Evolutionary conservation across 2,329 filamentous ascomycete genomes (phyloP).

Genomic region (Chlorencoelia australis): DNA sequence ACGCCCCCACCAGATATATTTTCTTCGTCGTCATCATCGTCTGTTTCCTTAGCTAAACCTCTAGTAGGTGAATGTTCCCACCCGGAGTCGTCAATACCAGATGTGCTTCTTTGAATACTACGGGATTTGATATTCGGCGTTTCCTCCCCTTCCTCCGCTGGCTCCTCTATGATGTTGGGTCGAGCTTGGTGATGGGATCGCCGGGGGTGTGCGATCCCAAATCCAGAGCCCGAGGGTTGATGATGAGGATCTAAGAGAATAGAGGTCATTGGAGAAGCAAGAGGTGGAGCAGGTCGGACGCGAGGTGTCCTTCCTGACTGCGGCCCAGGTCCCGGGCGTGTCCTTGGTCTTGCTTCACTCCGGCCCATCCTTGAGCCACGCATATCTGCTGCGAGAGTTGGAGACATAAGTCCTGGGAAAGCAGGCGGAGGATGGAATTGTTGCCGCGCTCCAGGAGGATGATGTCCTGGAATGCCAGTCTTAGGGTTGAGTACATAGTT

Average conservation of each 20-base stretch:
- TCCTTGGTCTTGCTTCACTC: constrained; percentile 34
- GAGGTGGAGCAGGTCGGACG: constrained; percentile 30
- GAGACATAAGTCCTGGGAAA: constrained; percentile 62
- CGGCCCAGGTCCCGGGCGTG: constrained; percentile 20
- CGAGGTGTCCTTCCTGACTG: constrained; percentile 33
- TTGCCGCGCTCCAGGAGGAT: constrained; percentile 44
- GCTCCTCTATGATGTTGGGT: constrained; percentile 45
- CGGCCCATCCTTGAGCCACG: constrained; percentile 39
- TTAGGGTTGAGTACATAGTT: constrained; percentile 75
- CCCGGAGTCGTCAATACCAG: constrained; percentile 35
- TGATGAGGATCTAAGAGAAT: constrained; percentile 68
- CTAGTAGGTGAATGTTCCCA: constrained; percentile 31
- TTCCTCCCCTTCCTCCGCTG: constrained; percentile 36
- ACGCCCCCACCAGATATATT: constrained; percentile 44
- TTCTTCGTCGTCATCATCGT: constrained; percentile 37
- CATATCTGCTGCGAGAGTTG: constrained; percentile 46
- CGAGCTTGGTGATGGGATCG: constrained; percentile 36
- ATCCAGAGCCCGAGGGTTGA: constrained; percentile 47
- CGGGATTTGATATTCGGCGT: constrained; percentile 6
- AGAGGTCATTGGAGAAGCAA: constrained; percentile 52
- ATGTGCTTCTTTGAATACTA: constrained; percentile 22
- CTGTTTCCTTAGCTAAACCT: constrained; percentile 28
- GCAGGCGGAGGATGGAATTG: constrained; percentile 66
- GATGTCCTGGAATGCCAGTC: constrained; percentile 51
- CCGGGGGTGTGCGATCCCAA: constrained; percentile 36